A percentile compares a stretch with the other conserved stretches of the same genome.
These are phyloP conservation scores for Geum urbanum DNA, from an alignment of 306 rosid species.

Conservation along the genomic window DNA sequence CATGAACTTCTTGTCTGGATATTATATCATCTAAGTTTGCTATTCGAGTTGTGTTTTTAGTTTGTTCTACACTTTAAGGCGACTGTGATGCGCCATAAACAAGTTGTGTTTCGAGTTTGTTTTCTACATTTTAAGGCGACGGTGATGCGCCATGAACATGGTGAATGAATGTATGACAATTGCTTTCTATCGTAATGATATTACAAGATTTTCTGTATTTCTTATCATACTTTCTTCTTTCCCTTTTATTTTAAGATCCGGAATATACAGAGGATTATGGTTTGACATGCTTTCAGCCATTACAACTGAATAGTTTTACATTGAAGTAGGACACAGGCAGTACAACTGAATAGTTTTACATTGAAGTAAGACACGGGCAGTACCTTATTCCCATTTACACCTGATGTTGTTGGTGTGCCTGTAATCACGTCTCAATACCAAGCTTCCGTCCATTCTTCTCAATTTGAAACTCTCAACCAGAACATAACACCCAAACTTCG, in stretches of 20 bases:
- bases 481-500: constrained; percentile 52
- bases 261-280: too few species aligned
- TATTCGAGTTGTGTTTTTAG: neutral
- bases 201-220: neutral
- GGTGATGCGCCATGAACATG: neutral
- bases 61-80: neutral
- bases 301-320: neutral
- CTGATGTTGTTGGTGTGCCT: constrained; percentile 46
- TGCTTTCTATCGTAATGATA: neutral
- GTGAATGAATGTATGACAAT: neutral
- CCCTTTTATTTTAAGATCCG: too few species aligned
- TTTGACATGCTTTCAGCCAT: neutral
- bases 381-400: constrained; percentile 53
- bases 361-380: neutral
- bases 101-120: too few species aligned
- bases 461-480: constrained; percentile 62
- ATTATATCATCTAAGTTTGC: neutral
- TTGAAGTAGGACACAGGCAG: neutral
- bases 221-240: neutral
- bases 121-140: too few species aligned
- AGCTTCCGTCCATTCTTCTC: constrained; percentile 57
- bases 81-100: neutral
- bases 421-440: constrained; percentile 47
- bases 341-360: neutral
- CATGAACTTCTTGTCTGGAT: neutral